Conservation (phyloP, 257 asterid genomes). For the Solanum stenotomum region DNA sequence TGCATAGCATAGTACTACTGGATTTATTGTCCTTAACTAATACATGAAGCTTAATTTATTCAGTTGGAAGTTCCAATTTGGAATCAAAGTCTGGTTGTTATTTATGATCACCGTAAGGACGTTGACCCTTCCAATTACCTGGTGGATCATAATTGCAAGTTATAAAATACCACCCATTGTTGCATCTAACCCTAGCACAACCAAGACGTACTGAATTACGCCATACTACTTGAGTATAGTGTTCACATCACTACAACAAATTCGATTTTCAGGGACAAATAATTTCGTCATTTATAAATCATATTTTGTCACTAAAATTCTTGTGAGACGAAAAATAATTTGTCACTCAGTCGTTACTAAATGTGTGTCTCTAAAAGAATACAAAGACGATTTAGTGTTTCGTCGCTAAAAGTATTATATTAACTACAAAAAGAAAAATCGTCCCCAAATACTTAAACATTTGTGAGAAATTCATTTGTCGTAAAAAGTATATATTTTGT, state of each 20-base stretch:
- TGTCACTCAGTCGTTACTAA: too few species aligned
- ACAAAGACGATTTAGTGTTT: too few species aligned
- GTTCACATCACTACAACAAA: neutral
- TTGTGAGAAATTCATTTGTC: too few species aligned
- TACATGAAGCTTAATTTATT: neutral
- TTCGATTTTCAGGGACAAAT: too few species aligned
- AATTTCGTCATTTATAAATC: too few species aligned
- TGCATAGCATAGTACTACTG: neutral
- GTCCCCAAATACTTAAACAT: too few species aligned
- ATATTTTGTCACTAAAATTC: too few species aligned
- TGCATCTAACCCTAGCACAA: constrained; percentile 11
- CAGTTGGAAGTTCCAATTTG: neutral
- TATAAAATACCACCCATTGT: neutral
- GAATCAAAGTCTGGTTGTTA: neutral
- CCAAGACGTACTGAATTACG: neutral
- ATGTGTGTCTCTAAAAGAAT: too few species aligned
- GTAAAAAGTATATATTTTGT: too few species aligned
- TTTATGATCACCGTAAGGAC: neutral
- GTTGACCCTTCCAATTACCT: constrained; percentile 4
- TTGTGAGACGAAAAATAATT: too few species aligned
- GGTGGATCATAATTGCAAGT: constrained; percentile 12
- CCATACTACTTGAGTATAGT: constrained; percentile 16
- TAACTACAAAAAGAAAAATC: too few species aligned
- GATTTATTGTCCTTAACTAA: neutral
- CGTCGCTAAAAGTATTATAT: too few species aligned